Conservation (phyloP, 2,329 filamentous ascomycete genomes). For the Zasmidium cellare region DNA sequence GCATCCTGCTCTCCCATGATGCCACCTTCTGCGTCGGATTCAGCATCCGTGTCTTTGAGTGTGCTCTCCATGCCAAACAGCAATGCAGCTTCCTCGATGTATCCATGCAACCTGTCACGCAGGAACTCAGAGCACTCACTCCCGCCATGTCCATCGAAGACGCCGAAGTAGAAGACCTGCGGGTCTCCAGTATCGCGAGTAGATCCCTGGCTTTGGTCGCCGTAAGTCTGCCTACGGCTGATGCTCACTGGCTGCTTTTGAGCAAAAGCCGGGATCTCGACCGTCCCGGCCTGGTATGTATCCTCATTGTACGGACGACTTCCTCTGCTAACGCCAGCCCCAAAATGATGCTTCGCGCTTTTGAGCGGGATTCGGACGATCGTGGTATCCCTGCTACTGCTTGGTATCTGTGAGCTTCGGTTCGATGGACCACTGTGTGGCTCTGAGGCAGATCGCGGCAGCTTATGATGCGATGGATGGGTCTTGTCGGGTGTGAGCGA, state of each 20-base stretch:
- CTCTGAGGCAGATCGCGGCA: constrained; percentile 79
- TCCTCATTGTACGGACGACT: constrained; percentile 91
- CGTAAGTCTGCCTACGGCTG: constrained; percentile 39
- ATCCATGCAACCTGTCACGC: constrained; percentile 78
- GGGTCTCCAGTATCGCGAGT: constrained; percentile 83
- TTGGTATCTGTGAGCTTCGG: constrained; percentile 25
- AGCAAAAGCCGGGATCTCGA: constrained; percentile 90
- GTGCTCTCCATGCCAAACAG: constrained; percentile 79
- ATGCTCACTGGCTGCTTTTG: constrained; percentile 71
- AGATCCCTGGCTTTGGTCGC: constrained; percentile 49
- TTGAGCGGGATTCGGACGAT: constrained; percentile 92
- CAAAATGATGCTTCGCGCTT: constrained; percentile 95
- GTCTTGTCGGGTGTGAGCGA: constrained; percentile 78
- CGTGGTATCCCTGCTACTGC: constrained; percentile 70
- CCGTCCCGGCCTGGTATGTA: constrained; percentile 87
- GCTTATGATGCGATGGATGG: constrained; percentile 69
- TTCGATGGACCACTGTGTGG: constrained; percentile 60
- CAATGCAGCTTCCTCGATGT: constrained; percentile 78
- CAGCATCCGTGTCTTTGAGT: constrained; percentile 47
- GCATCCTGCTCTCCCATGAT: constrained; percentile 59
- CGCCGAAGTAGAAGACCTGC: constrained; percentile 94
- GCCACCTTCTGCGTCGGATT: constrained; percentile 44
- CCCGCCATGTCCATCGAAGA: constrained; percentile 96
- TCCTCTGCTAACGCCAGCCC: constrained; percentile 74
- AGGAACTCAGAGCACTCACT: constrained; percentile 85